phyloP scores from a whole-genome alignment of 192 early-diverging fungal species.

The Backusella tuberculispora region DNA sequence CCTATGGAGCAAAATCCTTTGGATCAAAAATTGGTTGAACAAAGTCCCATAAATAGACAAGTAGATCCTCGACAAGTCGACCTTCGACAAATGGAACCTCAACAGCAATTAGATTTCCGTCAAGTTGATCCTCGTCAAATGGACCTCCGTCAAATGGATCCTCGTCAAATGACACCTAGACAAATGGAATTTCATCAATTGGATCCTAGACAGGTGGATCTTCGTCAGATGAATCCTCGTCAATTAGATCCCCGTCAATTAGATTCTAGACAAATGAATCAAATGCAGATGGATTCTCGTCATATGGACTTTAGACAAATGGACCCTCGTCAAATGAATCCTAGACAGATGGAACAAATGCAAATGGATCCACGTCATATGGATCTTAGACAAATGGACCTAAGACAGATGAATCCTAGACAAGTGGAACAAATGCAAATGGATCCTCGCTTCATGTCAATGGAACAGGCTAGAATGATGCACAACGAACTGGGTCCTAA shows the following conservation, averaged over 20 bases:
- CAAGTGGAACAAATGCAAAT: conserved; percentile 14
- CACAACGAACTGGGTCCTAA: neutral
- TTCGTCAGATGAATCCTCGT: conserved; percentile 16
- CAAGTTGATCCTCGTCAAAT: neutral
- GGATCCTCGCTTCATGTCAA: conserved; percentile 18
- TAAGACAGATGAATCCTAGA: neutral
- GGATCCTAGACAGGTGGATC: conserved; percentile 30
- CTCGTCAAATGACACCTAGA: neutral
- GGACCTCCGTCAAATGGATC: neutral
- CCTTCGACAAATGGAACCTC: neutral
- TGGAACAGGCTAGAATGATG: conserved; percentile 18
- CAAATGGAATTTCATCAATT: conserved; percentile 10
- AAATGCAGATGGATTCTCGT: neutral
- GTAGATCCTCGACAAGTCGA: neutral
- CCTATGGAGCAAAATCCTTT: neutral
- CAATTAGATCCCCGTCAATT: neutral
- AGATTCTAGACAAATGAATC: conserved; percentile 8
- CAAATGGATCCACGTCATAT: conserved; percentile 8
- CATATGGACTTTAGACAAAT: neutral
- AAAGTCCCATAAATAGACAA: neutral
- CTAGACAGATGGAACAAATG: conserved; percentile 1
- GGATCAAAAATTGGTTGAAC: neutral
- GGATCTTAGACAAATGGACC: neutral
- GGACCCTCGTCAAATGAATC: neutral
- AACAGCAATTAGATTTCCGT: neutral